Evolutionary conservation across 1,139 yeast species (phyloP), one percentile per base, ranked within the genome.

Genomic region (Yamadazyma dushanensis): DNA sequence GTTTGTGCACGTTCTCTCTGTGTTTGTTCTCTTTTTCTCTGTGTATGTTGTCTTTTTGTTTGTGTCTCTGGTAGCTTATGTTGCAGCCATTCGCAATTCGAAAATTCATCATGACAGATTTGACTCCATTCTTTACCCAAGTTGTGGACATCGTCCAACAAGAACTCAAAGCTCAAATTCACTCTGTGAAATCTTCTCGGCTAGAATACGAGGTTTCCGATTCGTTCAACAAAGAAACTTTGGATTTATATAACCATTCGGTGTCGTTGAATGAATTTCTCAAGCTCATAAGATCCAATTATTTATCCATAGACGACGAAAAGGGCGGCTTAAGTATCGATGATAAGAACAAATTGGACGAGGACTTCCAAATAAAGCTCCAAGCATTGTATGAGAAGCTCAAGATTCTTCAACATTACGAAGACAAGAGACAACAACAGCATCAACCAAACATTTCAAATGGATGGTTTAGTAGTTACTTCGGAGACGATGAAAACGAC

Each of bases 301-400:
- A 80, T 46, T 51, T 76, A 15, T 60, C 75, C 17, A 56, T 61
- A 6, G 68, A 61, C 18, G 43, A 40, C 46, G 22, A 30, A 32
- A 32, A 24, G 30, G 38, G 21, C 43, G 48, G 23, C 49, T 22
- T 45, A 11, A 35, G 69, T 2, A 64, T 64, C 8, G 64, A 58
- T 5, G 80, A 78, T 34, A 76, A 78, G 50, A 76, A 76, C 43
- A 68, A 70, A 29, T 64, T 79, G 19, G 84, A 78, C 41, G 73
- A 76, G 38, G 81, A 78, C 40, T 65, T 77, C 31, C 70, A 76
- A 39, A 53, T 67, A 20, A 72, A 73, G 47, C 50, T 78, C 24
- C 80, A 76, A 44, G 70, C 72, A 39, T 58, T 72, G 49, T 66
- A 65, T 37, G 75, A 76, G 43, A 73, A 78, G 51, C 59, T 76